Evolutionary conservation across 129 eudicot species (phyloP), one percentile per base, ranked within the genome.

Genomic region (Calendula officinalis): DNA sequence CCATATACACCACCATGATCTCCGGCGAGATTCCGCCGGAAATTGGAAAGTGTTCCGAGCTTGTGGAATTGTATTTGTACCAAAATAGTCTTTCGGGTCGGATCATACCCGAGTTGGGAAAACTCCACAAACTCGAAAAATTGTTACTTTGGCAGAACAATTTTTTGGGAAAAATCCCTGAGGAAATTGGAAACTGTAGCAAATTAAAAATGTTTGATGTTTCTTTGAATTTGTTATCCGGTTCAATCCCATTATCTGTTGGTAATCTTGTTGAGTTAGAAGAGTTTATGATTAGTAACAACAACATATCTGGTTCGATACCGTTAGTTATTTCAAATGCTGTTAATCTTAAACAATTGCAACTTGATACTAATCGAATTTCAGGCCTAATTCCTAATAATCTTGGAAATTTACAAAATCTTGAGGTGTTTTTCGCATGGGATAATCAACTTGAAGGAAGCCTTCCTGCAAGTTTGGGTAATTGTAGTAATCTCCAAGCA

Each of bases 401-500:
- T 27, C 59, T 83, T 55, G 82, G 85, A 42, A 56, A 49, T 27
- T 58, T 83, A 38, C 64, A 39, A 64, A 79, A 83, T 67, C 83
- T 83, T 45, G 58, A 70, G 40, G 71, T 79, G 50, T 79, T 83
- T 76, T 79, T 79, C 16, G 89, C 82, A 41, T 79, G 85, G 89
- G 82, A 83, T 69, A 83, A 83, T 65, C 83, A 69, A 58, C 85
- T 83, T 48, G 50, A 49, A 27, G 89, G 85, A 60, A 62, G 66
- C 52, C 75, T 83, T 35, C 85, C 82, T 37, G 41, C 41, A 5
- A 79, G 81, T 71, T 47, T 83, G 55, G 73, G 70, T 2, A 65
- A 76, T 34, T 73, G 80, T 55, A 27, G 41, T 49, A 83, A 80
- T 53, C 75, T 83, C 27, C 75, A 79, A 38, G 75, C 77, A 17